Percentiles rank a stretch among this genome's conserved stretches.
Conservation (phyloP, 2,329 filamentous ascomycete genomes). For the Plectosphaerella sp. region DNA sequence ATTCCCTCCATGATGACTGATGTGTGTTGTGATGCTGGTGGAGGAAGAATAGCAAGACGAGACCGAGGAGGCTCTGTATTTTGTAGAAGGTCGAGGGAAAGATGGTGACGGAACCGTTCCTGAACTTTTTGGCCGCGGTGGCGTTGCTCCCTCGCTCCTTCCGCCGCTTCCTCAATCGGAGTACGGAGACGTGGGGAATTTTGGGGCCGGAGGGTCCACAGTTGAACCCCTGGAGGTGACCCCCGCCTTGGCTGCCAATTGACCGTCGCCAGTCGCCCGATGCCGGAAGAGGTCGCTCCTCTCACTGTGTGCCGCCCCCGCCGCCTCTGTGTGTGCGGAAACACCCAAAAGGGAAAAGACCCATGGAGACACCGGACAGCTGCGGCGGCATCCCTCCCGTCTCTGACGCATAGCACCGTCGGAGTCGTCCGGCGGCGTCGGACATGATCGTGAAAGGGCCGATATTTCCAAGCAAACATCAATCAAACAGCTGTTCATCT, state of each 20-base stretch:
- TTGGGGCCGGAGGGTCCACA: not conserved
- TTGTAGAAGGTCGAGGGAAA: conserved; percentile 1
- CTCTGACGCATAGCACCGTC: too few relatives aligned
- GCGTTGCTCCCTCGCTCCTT: not conserved
- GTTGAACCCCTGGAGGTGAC: not conserved
- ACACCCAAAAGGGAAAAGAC: conserved; percentile 9
- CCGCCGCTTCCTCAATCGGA: not conserved
- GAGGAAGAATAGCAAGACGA: not conserved
- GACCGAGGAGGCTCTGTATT: too few relatives aligned
- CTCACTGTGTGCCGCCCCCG: not conserved
- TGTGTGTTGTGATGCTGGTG: conserved; percentile 5
- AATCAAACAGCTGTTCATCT: not conserved
- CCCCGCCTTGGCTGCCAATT: not conserved
- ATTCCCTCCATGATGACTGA: conserved; percentile 47
- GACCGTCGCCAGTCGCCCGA: not conserved
- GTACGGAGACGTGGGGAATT: not conserved
- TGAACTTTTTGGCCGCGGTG: too few relatives aligned
- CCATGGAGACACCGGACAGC: not conserved
- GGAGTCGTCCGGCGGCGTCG: too few relatives aligned
- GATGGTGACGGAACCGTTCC: conserved; percentile 1
- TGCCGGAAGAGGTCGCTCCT: conserved; percentile 3
- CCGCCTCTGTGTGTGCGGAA: conserved; percentile 4
- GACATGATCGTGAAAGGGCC: too few relatives aligned
- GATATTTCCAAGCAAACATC: not conserved
- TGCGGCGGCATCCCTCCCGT: too few relatives aligned